These are phyloP conservation scores for Diutina mesorugosa DNA, from an alignment of 1,139 yeast genomes.

Conservation along the genomic window DNA sequence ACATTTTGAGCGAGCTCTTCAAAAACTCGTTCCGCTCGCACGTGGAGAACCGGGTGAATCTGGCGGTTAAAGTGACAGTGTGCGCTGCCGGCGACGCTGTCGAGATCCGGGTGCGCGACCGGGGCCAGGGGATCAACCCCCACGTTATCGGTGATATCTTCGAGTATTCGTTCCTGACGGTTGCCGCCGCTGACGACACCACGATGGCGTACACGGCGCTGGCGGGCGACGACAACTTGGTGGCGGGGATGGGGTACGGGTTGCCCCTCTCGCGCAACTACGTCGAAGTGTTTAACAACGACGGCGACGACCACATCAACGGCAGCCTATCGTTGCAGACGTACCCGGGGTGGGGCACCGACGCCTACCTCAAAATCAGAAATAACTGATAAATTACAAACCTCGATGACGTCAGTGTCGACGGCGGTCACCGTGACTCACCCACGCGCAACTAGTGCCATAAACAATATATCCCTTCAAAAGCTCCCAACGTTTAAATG, in stretches of 20 bases:
- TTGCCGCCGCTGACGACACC: slow-evolving; percentile 37
- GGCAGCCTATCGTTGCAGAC: slow-evolving; percentile 74
- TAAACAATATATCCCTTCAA: no score
- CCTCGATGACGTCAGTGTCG: no score
- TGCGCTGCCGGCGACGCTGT: slow-evolving; percentile 36
- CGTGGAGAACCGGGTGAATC: slow-evolving; percentile 47
- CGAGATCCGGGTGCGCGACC: slow-evolving; percentile 68
- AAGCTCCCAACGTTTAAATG: no score
- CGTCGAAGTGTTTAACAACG: slow-evolving; percentile 31
- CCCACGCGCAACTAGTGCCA: no score
- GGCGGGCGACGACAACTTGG: slow-evolving; percentile 44
- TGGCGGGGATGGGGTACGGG: slow-evolving; percentile 97
- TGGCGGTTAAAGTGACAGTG: slow-evolving; percentile 60
- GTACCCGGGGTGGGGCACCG: slow-evolving; percentile 72
- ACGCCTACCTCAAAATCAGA: slow-evolving; percentile 25
- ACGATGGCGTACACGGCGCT: background rate
- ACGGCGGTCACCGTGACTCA: no score
- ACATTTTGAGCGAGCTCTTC: slow-evolving; percentile 73
- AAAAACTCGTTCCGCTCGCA: slow-evolving; percentile 83
- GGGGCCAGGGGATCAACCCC: slow-evolving; percentile 80
- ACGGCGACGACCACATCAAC: slow-evolving; percentile 15
- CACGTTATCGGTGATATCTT: slow-evolving; percentile 53
- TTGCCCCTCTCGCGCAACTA: slow-evolving; percentile 63
- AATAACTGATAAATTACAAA: no score
- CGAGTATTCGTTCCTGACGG: slow-evolving; percentile 74